Percentiles rank a stretch among this genome's conserved stretches.
phyloP scores from a whole-genome alignment of 129 eudicot species.

The Flaveria ramosissima region DNA sequence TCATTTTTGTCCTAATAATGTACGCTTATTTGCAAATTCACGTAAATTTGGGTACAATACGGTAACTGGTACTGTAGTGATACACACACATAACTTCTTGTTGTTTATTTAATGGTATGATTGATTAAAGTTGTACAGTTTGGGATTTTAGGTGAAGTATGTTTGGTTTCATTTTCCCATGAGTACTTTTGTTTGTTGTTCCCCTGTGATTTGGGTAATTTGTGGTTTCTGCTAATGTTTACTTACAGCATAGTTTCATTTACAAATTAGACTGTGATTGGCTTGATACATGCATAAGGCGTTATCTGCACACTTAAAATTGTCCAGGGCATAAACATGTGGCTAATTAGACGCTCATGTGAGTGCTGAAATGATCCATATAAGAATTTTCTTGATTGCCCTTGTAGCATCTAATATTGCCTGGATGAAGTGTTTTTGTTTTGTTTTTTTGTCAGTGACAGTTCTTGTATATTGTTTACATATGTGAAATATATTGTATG shows the following conservation, averaged over 20 bases:
- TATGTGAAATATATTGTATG: not conserved
- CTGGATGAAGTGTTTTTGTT: not conserved
- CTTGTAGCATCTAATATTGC: not conserved
- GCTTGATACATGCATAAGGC: not conserved
- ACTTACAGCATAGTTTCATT: no score
- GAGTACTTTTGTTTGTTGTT: not conserved
- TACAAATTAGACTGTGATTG: not conserved
- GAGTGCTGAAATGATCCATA: not conserved
- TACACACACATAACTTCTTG: not conserved
- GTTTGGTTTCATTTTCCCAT: not conserved
- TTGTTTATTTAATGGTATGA: constrained; percentile 2
- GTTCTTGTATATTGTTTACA: not conserved
- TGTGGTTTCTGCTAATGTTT: no score
- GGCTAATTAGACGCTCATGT: not conserved
- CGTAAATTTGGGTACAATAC: constrained; percentile 1
- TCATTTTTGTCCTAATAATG: constrained; percentile 2
- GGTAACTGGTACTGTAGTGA: not conserved
- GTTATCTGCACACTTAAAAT: not conserved
- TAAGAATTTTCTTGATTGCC: not conserved
- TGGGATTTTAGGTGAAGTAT: not conserved
- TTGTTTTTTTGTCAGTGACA: not conserved
- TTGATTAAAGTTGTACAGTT: not conserved
- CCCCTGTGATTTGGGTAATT: no score
- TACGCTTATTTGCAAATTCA: constrained; percentile 7
- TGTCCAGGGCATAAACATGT: not conserved